Conservation (phyloP, 2,329 filamentous ascomycete species). For the Drechslerella dactyloides region DNA sequence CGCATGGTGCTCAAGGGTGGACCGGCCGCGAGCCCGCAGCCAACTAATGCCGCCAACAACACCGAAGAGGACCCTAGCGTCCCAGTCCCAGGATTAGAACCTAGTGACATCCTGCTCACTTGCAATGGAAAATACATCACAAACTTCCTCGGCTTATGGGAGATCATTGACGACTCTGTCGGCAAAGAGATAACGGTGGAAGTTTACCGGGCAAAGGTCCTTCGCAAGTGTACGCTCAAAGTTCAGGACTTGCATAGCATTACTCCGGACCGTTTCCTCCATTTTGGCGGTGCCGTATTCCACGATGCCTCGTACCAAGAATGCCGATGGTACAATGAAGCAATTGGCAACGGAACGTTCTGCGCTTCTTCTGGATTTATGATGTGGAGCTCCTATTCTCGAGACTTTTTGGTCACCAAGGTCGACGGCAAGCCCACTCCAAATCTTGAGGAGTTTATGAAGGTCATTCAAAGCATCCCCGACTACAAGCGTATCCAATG, state of each 20-base stretch:
- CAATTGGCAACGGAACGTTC: conserved; percentile 55
- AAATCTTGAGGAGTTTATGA: conserved; percentile 54
- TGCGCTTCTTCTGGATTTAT: conserved; percentile 55
- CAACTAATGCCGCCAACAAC: conserved; percentile 35
- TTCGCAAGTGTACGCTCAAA: conserved; percentile 48
- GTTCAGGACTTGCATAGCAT: conserved; percentile 55
- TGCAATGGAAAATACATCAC: conserved; percentile 92
- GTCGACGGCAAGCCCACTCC: conserved; percentile 55
- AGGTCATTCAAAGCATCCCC: conserved; percentile 53
- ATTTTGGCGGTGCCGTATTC: conserved; percentile 55
- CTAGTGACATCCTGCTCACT: conserved; percentile 85
- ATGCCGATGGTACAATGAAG: conserved; percentile 54
- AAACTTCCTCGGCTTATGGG: conserved; percentile 54
- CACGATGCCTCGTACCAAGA: conserved; percentile 55
- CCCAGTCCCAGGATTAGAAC: conserved; percentile 54
- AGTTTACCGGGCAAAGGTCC: conserved; percentile 53
- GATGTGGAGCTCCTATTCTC: conserved; percentile 54
- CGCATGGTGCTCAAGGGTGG: conserved; percentile 54
- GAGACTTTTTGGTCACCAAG: conserved; percentile 55
- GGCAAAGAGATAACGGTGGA: conserved; percentile 53
- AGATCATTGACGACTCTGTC: conserved; percentile 55
- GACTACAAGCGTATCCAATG: conserved; percentile 55
- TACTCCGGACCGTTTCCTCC: conserved; percentile 55
- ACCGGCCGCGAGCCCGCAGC: conserved; percentile 52
- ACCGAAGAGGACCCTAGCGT: conserved; percentile 50